Evolutionary conservation across 192 early-diverging fungal species (phyloP).

Genomic region (Polychytrium aggregatum): DNA sequence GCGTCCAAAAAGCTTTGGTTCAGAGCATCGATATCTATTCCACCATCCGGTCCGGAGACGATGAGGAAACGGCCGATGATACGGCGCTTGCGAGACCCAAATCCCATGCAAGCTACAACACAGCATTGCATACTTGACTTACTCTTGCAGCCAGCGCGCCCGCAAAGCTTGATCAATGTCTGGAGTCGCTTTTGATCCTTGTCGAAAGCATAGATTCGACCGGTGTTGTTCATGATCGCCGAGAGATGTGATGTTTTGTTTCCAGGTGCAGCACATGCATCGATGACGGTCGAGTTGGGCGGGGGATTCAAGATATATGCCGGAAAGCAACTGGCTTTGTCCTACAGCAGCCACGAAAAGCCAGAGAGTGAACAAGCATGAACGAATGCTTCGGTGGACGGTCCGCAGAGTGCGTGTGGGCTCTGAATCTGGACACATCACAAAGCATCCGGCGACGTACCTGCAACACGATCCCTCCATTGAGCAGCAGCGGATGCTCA

Average conservation of each 20-base stretch:
- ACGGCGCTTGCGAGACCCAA: not conserved
- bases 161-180: slow-evolving; percentile 60
- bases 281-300: slow-evolving; percentile 54
- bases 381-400: too few relatives aligned
- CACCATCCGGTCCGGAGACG: slow-evolving; percentile 3
- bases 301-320: slow-evolving; percentile 68
- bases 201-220: slow-evolving; percentile 86
- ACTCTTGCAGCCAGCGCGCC: slow-evolving; percentile 73
- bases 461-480: slow-evolving; percentile 80
- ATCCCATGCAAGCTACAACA: not conserved
- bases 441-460: slow-evolving; percentile 11
- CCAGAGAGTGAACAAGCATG: not conserved
- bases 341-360: slow-evolving; percentile 21
- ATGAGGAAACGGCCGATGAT: not conserved
- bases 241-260: slow-evolving; percentile 96
- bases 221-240: slow-evolving; percentile 76
- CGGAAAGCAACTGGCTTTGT: slow-evolving; percentile 92
- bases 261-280: slow-evolving; percentile 93
- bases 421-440: not conserved
- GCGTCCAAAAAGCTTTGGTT: slow-evolving; percentile 70
- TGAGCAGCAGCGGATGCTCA: slow-evolving; percentile 56
- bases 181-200: slow-evolving; percentile 62
- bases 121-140: not conserved
- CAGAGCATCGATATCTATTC: slow-evolving; percentile 54
- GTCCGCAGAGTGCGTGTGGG: too few relatives aligned